phyloP scores from a whole-genome alignment of 2,329 filamentous ascomycete species.

The Pseudohalonectria lignicola region DNA sequence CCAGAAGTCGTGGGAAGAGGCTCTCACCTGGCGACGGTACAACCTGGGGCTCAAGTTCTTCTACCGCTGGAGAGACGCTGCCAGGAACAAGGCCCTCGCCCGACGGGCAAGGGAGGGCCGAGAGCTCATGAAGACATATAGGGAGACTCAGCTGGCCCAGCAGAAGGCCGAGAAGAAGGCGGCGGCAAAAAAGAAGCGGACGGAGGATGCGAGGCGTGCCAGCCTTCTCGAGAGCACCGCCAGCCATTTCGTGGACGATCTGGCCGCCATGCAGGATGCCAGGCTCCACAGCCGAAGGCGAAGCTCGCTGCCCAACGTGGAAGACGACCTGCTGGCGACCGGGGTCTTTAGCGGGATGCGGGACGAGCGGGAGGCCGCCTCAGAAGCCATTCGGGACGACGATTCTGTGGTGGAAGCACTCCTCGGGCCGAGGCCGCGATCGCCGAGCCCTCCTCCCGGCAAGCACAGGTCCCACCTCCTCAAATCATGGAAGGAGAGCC shows the following conservation, averaged over 20 bases:
- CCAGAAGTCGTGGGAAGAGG: slow-evolving; percentile 31
- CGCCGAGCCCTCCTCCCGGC: not conserved
- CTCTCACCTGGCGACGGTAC: slow-evolving; percentile 34
- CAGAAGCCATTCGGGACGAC: not conserved
- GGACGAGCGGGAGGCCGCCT: slow-evolving; percentile 21
- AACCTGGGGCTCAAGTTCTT: slow-evolving; percentile 43
- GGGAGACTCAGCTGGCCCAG: slow-evolving; percentile 18
- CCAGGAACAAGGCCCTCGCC: slow-evolving; percentile 34
- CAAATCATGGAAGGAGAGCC: slow-evolving; percentile 1
- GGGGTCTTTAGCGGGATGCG: slow-evolving; percentile 28
- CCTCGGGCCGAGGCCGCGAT: slow-evolving; percentile 1
- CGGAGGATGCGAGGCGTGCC: slow-evolving; percentile 17
- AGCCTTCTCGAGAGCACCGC: slow-evolving; percentile 14
- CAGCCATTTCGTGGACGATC: slow-evolving; percentile 7
- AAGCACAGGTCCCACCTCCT: not conserved
- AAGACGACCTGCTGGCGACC: slow-evolving; percentile 23
- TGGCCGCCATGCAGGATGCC: not conserved
- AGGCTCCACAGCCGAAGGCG: not conserved
- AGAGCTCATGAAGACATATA: slow-evolving; percentile 36
- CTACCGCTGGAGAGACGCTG: slow-evolving; percentile 41
- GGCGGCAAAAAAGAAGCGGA: slow-evolving; percentile 22
- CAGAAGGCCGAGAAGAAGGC: slow-evolving; percentile 19
- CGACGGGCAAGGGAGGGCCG: slow-evolving; percentile 39
- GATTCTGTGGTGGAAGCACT: slow-evolving; percentile 2
- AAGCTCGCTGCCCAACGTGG: slow-evolving; percentile 6